These are phyloP conservation scores for Nicotiana undulata DNA, from an alignment of 257 asterid genomes.

Conservation along the genomic window DNA sequence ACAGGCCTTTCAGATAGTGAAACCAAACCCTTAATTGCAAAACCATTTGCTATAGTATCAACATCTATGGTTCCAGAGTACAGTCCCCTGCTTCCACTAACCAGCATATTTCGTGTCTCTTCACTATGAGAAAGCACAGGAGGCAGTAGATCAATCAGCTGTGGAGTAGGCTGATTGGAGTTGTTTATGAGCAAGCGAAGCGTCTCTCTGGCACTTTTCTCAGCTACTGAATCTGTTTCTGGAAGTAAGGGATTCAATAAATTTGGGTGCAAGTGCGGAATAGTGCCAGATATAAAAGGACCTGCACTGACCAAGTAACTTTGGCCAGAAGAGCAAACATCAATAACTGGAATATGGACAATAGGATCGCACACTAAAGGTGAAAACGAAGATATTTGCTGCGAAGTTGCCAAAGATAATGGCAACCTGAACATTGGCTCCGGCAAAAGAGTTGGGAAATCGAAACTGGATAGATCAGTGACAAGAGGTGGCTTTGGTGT, in stretches of 20 bases:
- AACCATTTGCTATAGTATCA: slow-evolving; percentile 26
- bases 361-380: slow-evolving; percentile 87
- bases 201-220: slow-evolving; percentile 83
- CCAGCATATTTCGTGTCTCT: slow-evolving; percentile 33
- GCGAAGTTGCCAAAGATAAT: slow-evolving; percentile 37
- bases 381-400: slow-evolving; percentile 71
- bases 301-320: slow-evolving; percentile 87
- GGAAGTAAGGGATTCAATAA: slow-evolving; percentile 48
- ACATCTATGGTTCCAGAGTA: slow-evolving; percentile 51
- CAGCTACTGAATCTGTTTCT: slow-evolving; percentile 51
- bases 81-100: slow-evolving; percentile 64
- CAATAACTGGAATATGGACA: slow-evolving; percentile 86
- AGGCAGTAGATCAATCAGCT: slow-evolving; percentile 51
- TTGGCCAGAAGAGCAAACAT: slow-evolving; percentile 82
- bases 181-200: slow-evolving; percentile 73
- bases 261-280: slow-evolving; percentile 45
- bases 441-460: slow-evolving; percentile 63
- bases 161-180: slow-evolving; percentile 55
- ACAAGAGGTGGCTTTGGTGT: slow-evolving; percentile 36
- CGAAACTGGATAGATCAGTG: slow-evolving; percentile 40
- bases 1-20: slow-evolving; percentile 33
- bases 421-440: slow-evolving; percentile 44
- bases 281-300: slow-evolving; percentile 50
- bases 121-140: slow-evolving; percentile 28
- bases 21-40: slow-evolving; percentile 35